phyloP scores from a whole-genome alignment of 345 rosid species.

The Microcos paniculata region DNA sequence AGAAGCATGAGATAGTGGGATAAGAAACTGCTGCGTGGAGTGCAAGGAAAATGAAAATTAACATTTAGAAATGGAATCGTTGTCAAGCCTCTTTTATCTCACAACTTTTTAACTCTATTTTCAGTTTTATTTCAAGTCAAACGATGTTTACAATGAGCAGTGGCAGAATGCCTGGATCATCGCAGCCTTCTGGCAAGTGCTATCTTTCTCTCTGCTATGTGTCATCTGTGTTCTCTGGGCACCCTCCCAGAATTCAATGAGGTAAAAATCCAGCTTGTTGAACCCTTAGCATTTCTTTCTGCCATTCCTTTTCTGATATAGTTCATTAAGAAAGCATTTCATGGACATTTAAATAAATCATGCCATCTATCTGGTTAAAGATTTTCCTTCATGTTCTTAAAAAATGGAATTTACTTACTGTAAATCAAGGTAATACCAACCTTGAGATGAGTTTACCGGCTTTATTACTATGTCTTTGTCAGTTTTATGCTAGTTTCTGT shows the following conservation, averaged over 20 bases:
- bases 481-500: not conserved
- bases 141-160: slow-evolving; percentile 78
- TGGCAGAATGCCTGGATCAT: slow-evolving; percentile 98
- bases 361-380: not conserved
- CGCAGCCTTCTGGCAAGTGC: slow-evolving; percentile 93
- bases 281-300: slow-evolving; percentile 2
- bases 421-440: not conserved
- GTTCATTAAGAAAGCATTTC: not conserved
- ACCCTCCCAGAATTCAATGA: slow-evolving; percentile 80
- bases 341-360: not conserved
- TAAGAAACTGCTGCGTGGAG: not conserved
- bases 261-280: slow-evolving; percentile 45
- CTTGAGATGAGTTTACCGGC: not conserved
- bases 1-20: not conserved
- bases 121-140: slow-evolving; percentile 95
- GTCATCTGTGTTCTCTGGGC: slow-evolving; percentile 94
- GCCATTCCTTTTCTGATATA: not conserved
- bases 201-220: slow-evolving; percentile 78
- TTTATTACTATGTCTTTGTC: not conserved
- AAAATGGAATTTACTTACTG: not conserved
- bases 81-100: not conserved
- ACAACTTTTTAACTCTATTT: slow-evolving; percentile 13
- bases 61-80: not conserved
- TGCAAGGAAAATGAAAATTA: slow-evolving; percentile 3
- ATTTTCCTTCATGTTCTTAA: too few relatives aligned